Percentiles rank a stretch among this genome's conserved stretches.
Evolutionary conservation across 2,329 filamentous ascomycete genomes (phyloP).

Genomic region (Xylaria sp.): DNA sequence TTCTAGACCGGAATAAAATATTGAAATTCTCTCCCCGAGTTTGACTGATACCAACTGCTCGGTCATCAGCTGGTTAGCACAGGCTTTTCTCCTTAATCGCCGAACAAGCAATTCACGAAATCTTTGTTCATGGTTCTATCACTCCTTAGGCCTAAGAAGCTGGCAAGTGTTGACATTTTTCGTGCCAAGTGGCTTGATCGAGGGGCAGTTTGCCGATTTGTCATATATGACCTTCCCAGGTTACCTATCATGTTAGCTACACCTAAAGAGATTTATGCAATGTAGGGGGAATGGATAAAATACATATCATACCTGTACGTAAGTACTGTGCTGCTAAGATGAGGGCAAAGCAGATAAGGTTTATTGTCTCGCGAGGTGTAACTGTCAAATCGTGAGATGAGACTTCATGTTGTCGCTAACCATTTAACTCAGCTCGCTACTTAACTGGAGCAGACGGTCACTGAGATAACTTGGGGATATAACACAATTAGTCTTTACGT

Average conservation of each 20-base stretch:
- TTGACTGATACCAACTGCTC: not conserved
- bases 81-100: not conserved
- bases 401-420: not conserved
- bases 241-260: not conserved
- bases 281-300: not conserved
- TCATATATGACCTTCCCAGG: not conserved
- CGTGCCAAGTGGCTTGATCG: not conserved
- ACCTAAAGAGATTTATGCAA: not conserved
- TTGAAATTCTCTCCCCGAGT: constrained; percentile 8
- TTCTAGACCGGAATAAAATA: constrained; percentile 2
- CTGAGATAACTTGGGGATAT: not conserved
- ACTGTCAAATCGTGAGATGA: not conserved
- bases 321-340: not conserved
- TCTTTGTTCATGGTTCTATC: too few species aligned
- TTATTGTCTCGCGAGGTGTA: not conserved
- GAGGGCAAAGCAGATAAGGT: not conserved
- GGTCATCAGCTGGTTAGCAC: not conserved
- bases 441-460: not conserved
- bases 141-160: not conserved
- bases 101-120: not conserved
- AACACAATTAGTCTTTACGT: not conserved
- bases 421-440: not conserved
- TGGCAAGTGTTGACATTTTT: not conserved
- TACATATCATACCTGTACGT: not conserved
- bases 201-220: not conserved